Conservation (phyloP, 2,329 filamentous ascomycete species). For the Diplocarpon rosae region DNA sequence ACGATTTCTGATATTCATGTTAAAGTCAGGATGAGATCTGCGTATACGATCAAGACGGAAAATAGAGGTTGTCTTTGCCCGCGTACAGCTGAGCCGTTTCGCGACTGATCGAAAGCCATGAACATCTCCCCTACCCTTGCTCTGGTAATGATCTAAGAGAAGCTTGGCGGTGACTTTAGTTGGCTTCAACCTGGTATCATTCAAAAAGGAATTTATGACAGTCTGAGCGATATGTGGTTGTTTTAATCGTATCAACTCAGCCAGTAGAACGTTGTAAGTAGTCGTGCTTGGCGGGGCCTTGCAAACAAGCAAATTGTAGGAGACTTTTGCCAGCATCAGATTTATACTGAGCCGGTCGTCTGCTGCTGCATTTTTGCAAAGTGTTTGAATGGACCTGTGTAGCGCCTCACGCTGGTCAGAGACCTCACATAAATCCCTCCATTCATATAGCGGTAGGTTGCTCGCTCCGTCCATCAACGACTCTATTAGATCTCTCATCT, state of each 20-base stretch:
- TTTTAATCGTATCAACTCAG: conserved; percentile 46
- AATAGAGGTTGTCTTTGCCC: neutral
- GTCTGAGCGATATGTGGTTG: conserved; percentile 39
- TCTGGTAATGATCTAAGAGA: conserved; percentile 25
- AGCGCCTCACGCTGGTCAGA: conserved; percentile 15
- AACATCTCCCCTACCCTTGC: conserved; percentile 12
- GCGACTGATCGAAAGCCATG: conserved; percentile 20
- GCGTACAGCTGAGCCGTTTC: conserved; percentile 20
- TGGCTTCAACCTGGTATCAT: conserved; percentile 26
- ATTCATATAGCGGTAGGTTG: conserved; percentile 17
- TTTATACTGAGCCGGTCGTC: conserved; percentile 15
- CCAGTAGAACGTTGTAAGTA: conserved; percentile 61
- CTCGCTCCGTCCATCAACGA: conserved; percentile 10
- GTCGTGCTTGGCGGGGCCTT: conserved; percentile 51
- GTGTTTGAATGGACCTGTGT: conserved; percentile 15
- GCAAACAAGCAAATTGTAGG: conserved; percentile 56
- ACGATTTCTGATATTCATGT: neutral
- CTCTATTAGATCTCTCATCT: conserved; percentile 14
- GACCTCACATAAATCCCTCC: conserved; percentile 6
- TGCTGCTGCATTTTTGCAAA: conserved; percentile 12
- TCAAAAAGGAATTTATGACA: conserved; percentile 41
- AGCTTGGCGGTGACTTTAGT: conserved; percentile 19
- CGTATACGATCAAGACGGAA: too few species aligned
- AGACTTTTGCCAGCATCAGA: conserved; percentile 31
- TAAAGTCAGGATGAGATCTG: too few species aligned